A percentile compares a stretch with the other conserved stretches of the same genome.
Evolutionary conservation across 495 filamentous ascomycete genomes (phyloP).

Genomic region (Penicillium taxi): DNA sequence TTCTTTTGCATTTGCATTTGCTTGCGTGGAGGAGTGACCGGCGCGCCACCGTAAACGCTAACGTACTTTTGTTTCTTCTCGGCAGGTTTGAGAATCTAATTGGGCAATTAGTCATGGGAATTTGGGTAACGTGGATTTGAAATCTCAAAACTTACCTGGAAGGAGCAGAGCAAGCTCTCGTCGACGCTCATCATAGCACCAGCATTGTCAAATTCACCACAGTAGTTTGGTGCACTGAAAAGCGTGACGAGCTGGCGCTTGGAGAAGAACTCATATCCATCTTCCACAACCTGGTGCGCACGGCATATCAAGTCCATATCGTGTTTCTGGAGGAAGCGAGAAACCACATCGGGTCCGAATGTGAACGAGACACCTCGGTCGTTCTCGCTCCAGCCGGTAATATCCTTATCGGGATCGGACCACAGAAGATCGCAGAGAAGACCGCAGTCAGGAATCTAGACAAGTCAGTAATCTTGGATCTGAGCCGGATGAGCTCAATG

Average conservation of each 20-base stretch:
- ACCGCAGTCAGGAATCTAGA: conserved; percentile 94
- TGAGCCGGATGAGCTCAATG: conserved; percentile 30
- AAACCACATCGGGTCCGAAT: conserved; percentile 98
- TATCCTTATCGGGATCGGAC: conserved; percentile 99
- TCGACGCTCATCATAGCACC: conserved; percentile 99
- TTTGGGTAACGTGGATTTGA: conserved; percentile 14
- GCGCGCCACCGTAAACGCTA: conserved; percentile 78
- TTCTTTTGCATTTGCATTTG: conserved; percentile 85
- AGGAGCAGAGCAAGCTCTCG: conserved; percentile 95
- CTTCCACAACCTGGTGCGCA: conserved; percentile 97
- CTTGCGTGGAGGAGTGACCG: conserved; percentile 86
- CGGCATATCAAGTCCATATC: conserved; percentile 99
- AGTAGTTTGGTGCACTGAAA: conserved; percentile 98
- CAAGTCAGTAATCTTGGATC: conserved; percentile 44
- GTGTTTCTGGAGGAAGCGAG: conserved; percentile 97
- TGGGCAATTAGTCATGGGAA: conserved; percentile 5
- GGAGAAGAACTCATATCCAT: conserved; percentile 99
- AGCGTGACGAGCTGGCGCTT: conserved; percentile 96
- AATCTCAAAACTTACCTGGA: conserved; percentile 79
- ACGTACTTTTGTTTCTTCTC: conserved; percentile 99
- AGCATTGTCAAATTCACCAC: conserved; percentile 98
- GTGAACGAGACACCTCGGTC: conserved; percentile 98
- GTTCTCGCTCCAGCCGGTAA: conserved; percentile 99
- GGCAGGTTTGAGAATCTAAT: conserved; percentile 94
- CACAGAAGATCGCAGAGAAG: conserved; percentile 95